Conservation (phyloP, 1,139 yeast genomes). For the Yamadazyma buinensis region DNA sequence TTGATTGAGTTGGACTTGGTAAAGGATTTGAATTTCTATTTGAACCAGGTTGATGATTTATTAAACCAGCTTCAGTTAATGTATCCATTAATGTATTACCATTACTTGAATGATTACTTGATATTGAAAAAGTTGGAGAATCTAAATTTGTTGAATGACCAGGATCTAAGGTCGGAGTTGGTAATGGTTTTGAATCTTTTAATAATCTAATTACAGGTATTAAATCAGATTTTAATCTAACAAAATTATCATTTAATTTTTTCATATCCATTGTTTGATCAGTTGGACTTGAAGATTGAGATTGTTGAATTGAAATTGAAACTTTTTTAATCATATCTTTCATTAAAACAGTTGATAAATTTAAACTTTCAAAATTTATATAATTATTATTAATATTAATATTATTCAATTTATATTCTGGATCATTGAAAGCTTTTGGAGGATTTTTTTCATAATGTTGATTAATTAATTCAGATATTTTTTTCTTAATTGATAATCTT, state of each 20-base stretch:
- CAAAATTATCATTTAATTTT: conserved; percentile 45
- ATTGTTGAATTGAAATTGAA: conserved; percentile 14
- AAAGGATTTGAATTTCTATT: conserved; percentile 13
- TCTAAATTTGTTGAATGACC: conserved; percentile 27
- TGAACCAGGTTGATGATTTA: conserved; percentile 8
- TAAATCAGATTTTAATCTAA: conserved; percentile 48
- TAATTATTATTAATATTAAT: conserved; percentile 32
- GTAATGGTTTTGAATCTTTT: conserved; percentile 55
- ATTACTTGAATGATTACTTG: conserved; percentile 16
- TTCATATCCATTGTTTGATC: conserved; percentile 28
- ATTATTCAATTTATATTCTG: conserved; percentile 25
- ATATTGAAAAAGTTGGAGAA: conserved; percentile 32
- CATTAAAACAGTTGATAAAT: conserved; percentile 29
- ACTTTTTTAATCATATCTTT: conserved; percentile 36
- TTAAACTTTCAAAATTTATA: conserved; percentile 32
- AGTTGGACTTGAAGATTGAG: conserved; percentile 22
- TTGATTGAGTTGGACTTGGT: conserved; percentile 41
- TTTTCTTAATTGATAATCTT: conserved; percentile 47
- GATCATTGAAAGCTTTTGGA: conserved; percentile 28
- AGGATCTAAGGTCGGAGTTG: conserved; percentile 50
- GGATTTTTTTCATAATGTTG: conserved; percentile 30
- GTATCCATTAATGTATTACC: conserved; percentile 13
- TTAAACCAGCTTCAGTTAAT: conserved; percentile 12
- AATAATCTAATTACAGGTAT: conserved; percentile 49
- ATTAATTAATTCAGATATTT: conserved; percentile 42